These are phyloP conservation scores for Guillardia theta DNA, from an alignment of 78 protist species.

Conservation along the genomic window DNA sequence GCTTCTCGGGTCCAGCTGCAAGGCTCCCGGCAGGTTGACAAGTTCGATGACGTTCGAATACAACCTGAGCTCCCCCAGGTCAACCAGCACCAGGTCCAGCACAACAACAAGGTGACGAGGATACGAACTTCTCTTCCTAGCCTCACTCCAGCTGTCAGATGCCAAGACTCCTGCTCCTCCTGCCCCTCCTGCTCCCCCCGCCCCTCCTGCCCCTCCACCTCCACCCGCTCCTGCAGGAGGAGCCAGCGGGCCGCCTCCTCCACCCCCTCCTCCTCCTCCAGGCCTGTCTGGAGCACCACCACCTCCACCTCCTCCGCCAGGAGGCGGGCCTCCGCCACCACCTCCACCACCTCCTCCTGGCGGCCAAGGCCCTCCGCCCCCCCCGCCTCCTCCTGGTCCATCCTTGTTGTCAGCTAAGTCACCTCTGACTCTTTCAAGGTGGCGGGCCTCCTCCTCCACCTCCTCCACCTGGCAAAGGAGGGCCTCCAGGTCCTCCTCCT, in stretches of 20 bases:
- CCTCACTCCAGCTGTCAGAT: no score
- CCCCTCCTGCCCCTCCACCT: background rate
- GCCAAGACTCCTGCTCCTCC: background rate
- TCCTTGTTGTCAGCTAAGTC: no score
- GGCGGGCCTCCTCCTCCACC: no score
- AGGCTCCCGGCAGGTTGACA: no score
- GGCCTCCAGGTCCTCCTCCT: no score
- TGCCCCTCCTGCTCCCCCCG: background rate
- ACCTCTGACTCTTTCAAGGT: no score
- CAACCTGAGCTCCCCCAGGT: no score
- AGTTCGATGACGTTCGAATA: no score
- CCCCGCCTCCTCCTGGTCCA: background rate
- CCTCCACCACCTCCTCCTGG: conserved; percentile 29
- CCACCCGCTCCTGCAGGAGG: background rate
- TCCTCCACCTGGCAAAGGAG: no score
- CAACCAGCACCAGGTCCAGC: no score
- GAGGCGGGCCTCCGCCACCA: background rate
- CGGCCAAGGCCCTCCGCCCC: background rate
- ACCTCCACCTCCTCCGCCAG: background rate
- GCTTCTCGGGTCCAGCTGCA: background rate
- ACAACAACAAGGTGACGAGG: no score
- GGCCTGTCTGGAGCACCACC: background rate
- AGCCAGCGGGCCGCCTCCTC: background rate
- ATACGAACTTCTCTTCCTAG: no score
- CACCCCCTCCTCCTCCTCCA: background rate